Evolutionary conservation across 768 basidiomycete species (phyloP), one percentile per base, ranked within the genome.

Genomic region (Leccinum boreale): DNA sequence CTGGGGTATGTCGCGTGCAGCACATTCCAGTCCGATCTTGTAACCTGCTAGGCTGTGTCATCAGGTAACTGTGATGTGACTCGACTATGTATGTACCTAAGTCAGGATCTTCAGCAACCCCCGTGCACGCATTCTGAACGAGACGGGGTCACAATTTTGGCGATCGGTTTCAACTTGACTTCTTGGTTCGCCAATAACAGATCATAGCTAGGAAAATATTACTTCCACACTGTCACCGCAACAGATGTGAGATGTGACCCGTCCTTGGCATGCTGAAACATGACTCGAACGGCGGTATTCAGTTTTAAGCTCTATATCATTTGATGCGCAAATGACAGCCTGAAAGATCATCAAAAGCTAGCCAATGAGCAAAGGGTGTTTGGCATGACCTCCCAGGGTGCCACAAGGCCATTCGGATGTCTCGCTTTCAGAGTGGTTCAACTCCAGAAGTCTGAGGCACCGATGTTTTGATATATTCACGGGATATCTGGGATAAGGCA

Each of bases 121-220:
- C 14, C n/a, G 10, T 39, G 47, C 6, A 21, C 5, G 21, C 29
- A 48, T 29, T 17, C 24, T 19, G 10, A 17, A 17, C 47, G 42
- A 21, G 53, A 52, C 28, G 17, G 35, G 15, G 50, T 56, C 35
- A n/a, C 39, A 11, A 35, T 33, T 17, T 42, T 24, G 12, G 28
- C 26, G 47, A 62, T 62, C 55, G 0, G 60, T 62, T 62, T 50
- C 61, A 57, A 39, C 51, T 35, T 50, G 50, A 28, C n/a, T 21
- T 19, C 10, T 35, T 33, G 12, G 44, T 56, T 39, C 8, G 23
- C 29, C 24, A 31, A 4, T 14, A 4, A 10, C n/a, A 14, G 23
- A n/a, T 36, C 17, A 14, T 24, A 12, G 26, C 28, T 45, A 15
- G 15, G 42, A 44, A 19, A 28, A 23, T 28, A n/a, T 56, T 57